Base-by-base conservation (phyloP, 2,329 filamentous ascomycete species). In the Diaporthe longicolla region DNA sequence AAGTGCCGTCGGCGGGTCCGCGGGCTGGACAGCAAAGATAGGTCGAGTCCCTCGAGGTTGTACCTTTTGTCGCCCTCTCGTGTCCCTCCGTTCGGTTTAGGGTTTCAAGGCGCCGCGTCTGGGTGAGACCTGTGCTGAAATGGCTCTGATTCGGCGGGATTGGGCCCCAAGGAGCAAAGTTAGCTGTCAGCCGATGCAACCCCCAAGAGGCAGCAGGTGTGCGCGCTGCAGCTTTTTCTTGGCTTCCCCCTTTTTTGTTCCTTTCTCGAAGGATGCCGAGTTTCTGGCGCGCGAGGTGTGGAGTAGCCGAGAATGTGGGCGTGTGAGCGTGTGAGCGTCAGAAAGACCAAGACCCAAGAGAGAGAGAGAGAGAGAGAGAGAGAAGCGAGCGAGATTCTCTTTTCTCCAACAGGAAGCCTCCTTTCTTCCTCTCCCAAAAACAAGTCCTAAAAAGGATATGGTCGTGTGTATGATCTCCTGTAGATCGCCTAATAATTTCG, bases 111-210 rank as follows among this genome's bases (percentile, higher is more conserved):
- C 55, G 65, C 70, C 63, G 61, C 74, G 71, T 58, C 68, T 54
- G 74, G 71, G 72, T 75, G 74, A 75, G 72, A 75, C 74, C 52
- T 48, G 61, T 69, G 74, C 55, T 69, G 61, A 61, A 69, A 54
- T 29, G 66, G 66, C 32, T 73, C 24, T 75, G 74, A 71, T 73
- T 75, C 71, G 74, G 71, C 74, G 54, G 61, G 63, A 68, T 54
- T 54, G 29, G 63, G 63, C 45, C 63, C 48, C 63, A 37, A 52
- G 26, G 37, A 70, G 71, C 73, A 73, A 54, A 68, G 70, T 74
- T 73, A 65, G 61, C 73, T 69, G 55, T 72, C 70, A 70, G 70
- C 70, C 70, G 59, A 71, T 71, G 70, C 70, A 63, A 71, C 70
- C 70, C 45, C 59, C 35, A 40, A 43, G 37, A 71, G 59, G 70